These are phyloP conservation scores for Aspergillus fructus DNA, from an alignment of 2,329 filamentous ascomycete genomes.

Conservation along the genomic window DNA sequence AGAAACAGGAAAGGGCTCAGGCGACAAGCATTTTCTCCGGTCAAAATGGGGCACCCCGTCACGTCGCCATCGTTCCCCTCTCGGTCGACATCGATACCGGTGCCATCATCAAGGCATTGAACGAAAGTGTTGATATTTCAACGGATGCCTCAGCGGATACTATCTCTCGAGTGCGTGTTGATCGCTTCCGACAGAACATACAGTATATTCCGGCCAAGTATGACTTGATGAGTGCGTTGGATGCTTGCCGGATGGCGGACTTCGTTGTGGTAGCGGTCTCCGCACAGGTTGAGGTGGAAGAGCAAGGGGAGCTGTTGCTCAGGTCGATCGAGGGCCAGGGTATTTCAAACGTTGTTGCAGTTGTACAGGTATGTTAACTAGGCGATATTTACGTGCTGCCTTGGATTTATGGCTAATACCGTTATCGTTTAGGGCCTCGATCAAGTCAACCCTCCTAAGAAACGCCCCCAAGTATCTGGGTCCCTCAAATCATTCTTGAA, in stretches of 20 bases:
- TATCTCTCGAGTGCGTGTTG: slow-evolving; percentile 66
- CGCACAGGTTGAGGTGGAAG: slow-evolving; percentile 72
- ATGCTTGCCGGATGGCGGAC: slow-evolving; percentile 84
- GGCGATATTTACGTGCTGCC: slow-evolving; percentile 19
- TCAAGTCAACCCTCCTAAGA: slow-evolving; percentile 75
- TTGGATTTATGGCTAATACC: not conserved
- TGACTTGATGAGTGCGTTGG: slow-evolving; percentile 74
- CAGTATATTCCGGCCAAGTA: slow-evolving; percentile 76
- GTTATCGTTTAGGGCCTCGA: slow-evolving; percentile 57
- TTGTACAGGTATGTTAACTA: slow-evolving; percentile 57
- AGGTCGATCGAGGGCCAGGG: slow-evolving; percentile 90
- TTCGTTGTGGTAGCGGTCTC: slow-evolving; percentile 87
- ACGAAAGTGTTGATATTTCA: slow-evolving; percentile 76
- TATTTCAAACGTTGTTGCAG: slow-evolving; percentile 85
- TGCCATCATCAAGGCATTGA: slow-evolving; percentile 68
- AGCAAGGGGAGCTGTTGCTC: slow-evolving; percentile 79
- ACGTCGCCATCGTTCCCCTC: slow-evolving; percentile 84
- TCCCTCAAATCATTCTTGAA: slow-evolving; percentile 91
- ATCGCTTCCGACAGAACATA: slow-evolving; percentile 92
- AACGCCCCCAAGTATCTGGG: slow-evolving; percentile 69
- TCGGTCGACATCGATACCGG: slow-evolving; percentile 69
- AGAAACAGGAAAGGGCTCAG: slow-evolving; percentile 78
- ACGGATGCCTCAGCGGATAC: slow-evolving; percentile 60
- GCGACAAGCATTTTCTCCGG: slow-evolving; percentile 82
- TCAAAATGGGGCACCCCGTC: slow-evolving; percentile 78